Evolutionary conservation across 805 yeast species (phyloP).

Genomic region (Spathaspora gorwiae): DNA sequence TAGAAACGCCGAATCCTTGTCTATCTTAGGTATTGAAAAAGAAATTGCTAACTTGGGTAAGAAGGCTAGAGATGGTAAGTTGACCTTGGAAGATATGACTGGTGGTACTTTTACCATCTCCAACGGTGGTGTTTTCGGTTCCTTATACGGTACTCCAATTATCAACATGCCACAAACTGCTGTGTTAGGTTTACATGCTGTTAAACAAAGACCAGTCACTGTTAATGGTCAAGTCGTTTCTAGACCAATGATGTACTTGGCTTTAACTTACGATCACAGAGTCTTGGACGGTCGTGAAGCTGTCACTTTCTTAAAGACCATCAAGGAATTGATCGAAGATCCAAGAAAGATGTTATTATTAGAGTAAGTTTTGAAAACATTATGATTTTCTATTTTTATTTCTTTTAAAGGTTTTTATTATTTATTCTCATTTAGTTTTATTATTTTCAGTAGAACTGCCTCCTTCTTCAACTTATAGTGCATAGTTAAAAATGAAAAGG

Average conservation of each 20-base stretch:
- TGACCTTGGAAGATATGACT: slow-evolving; percentile 96
- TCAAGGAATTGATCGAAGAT: slow-evolving; percentile 96
- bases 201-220: slow-evolving; percentile 95
- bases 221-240: slow-evolving; percentile 93
- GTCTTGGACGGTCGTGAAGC: slow-evolving; percentile 98
- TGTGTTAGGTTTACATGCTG: slow-evolving; percentile 95
- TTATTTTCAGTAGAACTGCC: not conserved
- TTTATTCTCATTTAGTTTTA: not conserved
- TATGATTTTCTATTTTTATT: not conserved
- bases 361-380: slow-evolving; percentile 10
- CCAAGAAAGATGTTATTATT: slow-evolving; percentile 91
- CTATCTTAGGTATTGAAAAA: slow-evolving; percentile 83
- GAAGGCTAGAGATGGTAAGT: slow-evolving; percentile 95
- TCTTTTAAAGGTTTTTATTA: not conserved
- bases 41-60: slow-evolving; percentile 78
- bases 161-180: slow-evolving; percentile 98
- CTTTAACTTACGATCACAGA: slow-evolving; percentile 97
- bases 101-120: slow-evolving; percentile 99
- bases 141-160: slow-evolving; percentile 96
- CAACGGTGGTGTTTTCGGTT: slow-evolving; percentile 98
- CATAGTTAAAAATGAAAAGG: not conserved
- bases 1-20: slow-evolving; percentile 90
- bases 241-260: slow-evolving; percentile 99
- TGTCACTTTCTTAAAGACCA: slow-evolving; percentile 91
- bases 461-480: not conserved